These are phyloP conservation scores for Blastosporella zonata DNA, from an alignment of 1,284 basidiomycete genomes.

Conservation along the genomic window DNA sequence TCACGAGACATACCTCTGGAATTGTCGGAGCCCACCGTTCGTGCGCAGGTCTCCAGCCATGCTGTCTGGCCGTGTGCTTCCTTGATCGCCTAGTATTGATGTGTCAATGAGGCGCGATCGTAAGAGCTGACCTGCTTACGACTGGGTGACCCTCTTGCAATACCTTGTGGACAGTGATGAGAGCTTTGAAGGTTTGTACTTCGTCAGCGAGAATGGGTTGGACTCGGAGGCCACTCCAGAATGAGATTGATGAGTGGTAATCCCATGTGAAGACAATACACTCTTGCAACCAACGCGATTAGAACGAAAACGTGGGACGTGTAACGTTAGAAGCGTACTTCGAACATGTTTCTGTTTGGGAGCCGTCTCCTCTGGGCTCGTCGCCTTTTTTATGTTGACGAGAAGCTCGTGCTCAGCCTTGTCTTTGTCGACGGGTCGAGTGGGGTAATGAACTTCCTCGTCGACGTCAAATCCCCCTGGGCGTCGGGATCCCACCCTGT, in stretches of 20 bases:
- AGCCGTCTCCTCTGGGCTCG: constrained; percentile 87
- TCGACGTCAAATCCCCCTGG: constrained; percentile 62
- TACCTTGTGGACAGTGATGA: constrained; percentile 95
- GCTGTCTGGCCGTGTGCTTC: constrained; percentile 95
- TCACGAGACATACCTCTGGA: constrained; percentile 56
- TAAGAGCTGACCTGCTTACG: constrained; percentile 41
- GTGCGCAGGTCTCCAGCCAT: constrained; percentile 93
- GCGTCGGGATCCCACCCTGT: constrained; percentile 27
- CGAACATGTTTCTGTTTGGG: constrained; percentile 97
- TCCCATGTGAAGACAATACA: constrained; percentile 98
- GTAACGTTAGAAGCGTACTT: constrained; percentile 64
- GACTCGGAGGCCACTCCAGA: constrained; percentile 93
- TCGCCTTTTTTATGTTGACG: constrained; percentile 96
- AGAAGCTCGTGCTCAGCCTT: constrained; percentile 91
- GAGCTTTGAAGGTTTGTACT: constrained; percentile 93
- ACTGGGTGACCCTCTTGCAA: constrained; percentile 93
- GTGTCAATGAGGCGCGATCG: constrained; percentile 11
- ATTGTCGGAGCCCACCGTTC: constrained; percentile 82
- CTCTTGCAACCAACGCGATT: constrained; percentile 47
- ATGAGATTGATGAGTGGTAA: constrained; percentile 94
- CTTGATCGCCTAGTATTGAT: constrained; percentile 72
- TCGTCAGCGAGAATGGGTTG: constrained; percentile 95
- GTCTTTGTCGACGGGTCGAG: constrained; percentile 94
- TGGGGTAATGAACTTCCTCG: constrained; percentile 86
- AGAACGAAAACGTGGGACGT: constrained; percentile 9